Evolutionary conservation across 805 yeast species (phyloP).

Genomic region (Saccharomyces paradoxus): DNA sequence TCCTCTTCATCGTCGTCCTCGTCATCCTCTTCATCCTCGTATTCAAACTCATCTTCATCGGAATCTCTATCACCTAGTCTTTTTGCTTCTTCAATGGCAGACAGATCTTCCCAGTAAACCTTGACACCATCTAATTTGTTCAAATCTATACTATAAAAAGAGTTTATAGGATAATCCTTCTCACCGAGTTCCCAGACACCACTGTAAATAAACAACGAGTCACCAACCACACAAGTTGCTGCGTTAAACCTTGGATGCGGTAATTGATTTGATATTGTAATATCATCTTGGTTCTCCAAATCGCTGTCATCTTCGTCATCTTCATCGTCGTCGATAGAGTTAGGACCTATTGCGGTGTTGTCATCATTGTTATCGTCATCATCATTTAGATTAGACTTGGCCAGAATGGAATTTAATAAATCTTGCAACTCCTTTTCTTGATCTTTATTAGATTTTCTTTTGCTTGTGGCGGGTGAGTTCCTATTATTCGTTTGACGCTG

Average conservation of each 20-base stretch:
- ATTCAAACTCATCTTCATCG: constrained; percentile 56
- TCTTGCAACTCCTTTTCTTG: constrained; percentile 79
- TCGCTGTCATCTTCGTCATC: constrained; percentile 32
- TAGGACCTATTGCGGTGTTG: constrained; percentile 10
- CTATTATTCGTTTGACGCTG: constrained; percentile 30
- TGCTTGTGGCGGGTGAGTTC: constrained; percentile 7
- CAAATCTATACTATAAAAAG: constrained; percentile 78
- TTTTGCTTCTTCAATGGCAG: constrained; percentile 43
- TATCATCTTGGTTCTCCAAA: constrained; percentile 34
- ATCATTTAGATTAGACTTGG: constrained; percentile 63
- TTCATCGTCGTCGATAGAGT: constrained; percentile 25
- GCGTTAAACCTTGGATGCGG: constrained; percentile 92
- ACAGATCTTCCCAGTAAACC: constrained; percentile 81
- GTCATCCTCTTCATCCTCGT: constrained; percentile 63
- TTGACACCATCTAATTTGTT: constrained; percentile 82
- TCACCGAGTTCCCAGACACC: constrained; percentile 90
- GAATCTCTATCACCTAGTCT: constrained; percentile 48
- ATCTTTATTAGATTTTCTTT: constrained; percentile 39
- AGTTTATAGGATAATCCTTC: constrained; percentile 73
- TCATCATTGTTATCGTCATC: constrained; percentile 38
- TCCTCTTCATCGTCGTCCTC: constrained; percentile 55
- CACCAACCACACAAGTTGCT: constrained; percentile 76
- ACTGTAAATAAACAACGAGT: constrained; percentile 73
- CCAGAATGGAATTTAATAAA: constrained; percentile 62
- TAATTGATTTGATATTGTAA: constrained; percentile 49